phyloP scores from a whole-genome alignment of 2,329 filamentous ascomycete species.

The Immersiporthe knoxdaviesiana region DNA sequence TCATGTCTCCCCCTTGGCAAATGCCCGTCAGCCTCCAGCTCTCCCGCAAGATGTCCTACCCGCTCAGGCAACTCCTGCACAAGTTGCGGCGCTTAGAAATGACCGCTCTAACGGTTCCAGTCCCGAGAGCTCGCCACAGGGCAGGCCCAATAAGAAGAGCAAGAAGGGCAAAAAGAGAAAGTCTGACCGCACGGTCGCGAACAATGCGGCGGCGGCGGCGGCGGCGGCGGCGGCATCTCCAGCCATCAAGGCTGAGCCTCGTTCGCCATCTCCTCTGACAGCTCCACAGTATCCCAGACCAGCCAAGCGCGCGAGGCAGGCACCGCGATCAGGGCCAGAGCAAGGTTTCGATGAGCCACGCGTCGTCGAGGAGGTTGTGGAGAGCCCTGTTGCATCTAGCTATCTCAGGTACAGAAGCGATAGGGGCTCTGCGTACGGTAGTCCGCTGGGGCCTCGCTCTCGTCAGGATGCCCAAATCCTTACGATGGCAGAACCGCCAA shows the following conservation, averaged over 20 bases:
- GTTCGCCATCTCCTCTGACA: slow-evolving; percentile 62
- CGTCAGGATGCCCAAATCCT: slow-evolving; percentile 36
- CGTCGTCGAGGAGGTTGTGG: slow-evolving; percentile 48
- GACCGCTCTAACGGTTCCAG: slow-evolving; percentile 55
- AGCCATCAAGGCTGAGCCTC: slow-evolving; percentile 67
- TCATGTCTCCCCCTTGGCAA: slow-evolving; percentile 64
- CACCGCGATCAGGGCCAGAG: slow-evolving; percentile 45
- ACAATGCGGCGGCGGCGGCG: slow-evolving; percentile 43
- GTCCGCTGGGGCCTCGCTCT: slow-evolving; percentile 34
- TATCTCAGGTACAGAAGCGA: slow-evolving; percentile 41
- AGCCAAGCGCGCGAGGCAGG: slow-evolving; percentile 59
- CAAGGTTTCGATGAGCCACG: slow-evolving; percentile 39
- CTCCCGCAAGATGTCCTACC: slow-evolving; percentile 40
- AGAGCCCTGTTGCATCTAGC: slow-evolving; percentile 44
- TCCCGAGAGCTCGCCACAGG: slow-evolving; percentile 63
- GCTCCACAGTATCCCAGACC: slow-evolving; percentile 57
- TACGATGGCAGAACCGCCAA: slow-evolving; percentile 32
- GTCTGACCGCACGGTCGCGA: slow-evolving; percentile 53
- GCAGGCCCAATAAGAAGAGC: slow-evolving; percentile 51
- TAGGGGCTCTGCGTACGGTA: slow-evolving; percentile 43
- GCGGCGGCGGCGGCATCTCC: slow-evolving; percentile 49
- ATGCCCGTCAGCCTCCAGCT: slow-evolving; percentile 42
- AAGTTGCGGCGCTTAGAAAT: slow-evolving; percentile 60
- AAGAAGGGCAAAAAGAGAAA: slow-evolving; percentile 58
- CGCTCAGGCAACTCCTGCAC: slow-evolving; percentile 49